These are phyloP conservation scores for Hymenoscyphus infarciens DNA, from an alignment of 2,329 filamentous ascomycete genomes.

Conservation along the genomic window DNA sequence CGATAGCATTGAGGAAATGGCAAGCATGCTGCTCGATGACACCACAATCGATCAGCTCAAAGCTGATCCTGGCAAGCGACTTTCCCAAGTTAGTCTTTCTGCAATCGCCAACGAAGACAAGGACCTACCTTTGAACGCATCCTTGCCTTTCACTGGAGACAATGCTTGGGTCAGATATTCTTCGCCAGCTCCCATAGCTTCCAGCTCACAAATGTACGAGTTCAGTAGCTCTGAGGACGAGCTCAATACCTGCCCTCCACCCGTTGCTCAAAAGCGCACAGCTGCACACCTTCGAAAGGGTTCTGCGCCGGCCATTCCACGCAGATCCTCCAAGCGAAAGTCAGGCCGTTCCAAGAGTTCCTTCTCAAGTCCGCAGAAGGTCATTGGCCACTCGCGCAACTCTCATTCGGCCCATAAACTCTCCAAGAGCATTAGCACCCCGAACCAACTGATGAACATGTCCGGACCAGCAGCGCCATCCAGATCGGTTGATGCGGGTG, in stretches of 20 bases:
- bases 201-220: constrained; percentile 12
- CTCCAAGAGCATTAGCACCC: constrained; percentile 11
- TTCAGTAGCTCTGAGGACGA: constrained; percentile 9
- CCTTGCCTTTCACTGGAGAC: constrained; percentile 20
- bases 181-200: constrained; percentile 17
- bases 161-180: constrained; percentile 22
- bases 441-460: constrained; percentile 1
- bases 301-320: constrained; percentile 24
- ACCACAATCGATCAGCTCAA: constrained; percentile 19
- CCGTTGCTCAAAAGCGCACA: neutral
- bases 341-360: constrained; percentile 15
- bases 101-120: constrained; percentile 12
- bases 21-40: constrained; percentile 26
- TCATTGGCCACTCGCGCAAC: neutral
- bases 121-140: constrained; percentile 19
- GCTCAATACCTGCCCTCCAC: neutral
- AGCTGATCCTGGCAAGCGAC: constrained; percentile 17
- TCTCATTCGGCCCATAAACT: neutral
- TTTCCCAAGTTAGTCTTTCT: constrained; percentile 16
- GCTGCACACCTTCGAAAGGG: constrained; percentile 17
- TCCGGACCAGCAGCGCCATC: neutral
- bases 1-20: constrained; percentile 28
- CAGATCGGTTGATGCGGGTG: neutral
- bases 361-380: constrained; percentile 7
- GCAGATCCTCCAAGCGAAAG: constrained; percentile 26